Conservation (phyloP, 441 rosid species). For the Sinapis alba region DNA sequence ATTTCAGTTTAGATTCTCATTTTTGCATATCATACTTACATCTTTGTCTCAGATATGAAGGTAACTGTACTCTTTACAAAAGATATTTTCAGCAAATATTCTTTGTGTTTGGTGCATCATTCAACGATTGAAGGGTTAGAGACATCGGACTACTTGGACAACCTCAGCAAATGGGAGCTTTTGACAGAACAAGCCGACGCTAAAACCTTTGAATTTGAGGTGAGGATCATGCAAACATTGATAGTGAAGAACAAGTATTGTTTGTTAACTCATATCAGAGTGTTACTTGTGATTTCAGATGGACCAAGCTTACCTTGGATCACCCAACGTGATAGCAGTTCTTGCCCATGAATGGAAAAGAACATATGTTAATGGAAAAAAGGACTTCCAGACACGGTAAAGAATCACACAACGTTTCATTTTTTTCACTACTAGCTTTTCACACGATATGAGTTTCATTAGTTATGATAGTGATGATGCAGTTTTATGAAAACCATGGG, state of each 20-base stretch:
- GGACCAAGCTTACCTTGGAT: constrained; percentile 75
- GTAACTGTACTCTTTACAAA: no score
- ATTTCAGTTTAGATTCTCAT: constrained; percentile 64
- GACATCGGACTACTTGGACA: constrained; percentile 59
- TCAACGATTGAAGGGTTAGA: no score
- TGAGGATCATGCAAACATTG: not conserved
- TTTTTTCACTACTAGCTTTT: not conserved
- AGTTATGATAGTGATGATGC: not conserved
- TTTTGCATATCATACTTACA: constrained; percentile 61
- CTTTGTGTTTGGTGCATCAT: no score
- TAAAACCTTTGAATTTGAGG: constrained; percentile 57
- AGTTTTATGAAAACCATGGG: constrained; percentile 99
- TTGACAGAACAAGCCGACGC: constrained; percentile 64
- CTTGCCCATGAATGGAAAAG: constrained; percentile 78
- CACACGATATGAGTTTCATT: not conserved
- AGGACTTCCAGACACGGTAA: constrained; percentile 88
- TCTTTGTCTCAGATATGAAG: constrained; percentile 66
- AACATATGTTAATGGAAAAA: constrained; percentile 62
- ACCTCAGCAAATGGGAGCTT: constrained; percentile 49
- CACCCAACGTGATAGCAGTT: constrained; percentile 61
- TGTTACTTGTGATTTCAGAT: constrained; percentile 46
- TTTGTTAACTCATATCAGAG: not conserved
- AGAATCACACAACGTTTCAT: constrained; percentile 1
- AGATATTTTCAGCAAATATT: no score
- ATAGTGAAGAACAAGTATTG: not conserved